Evolutionary conservation across 129 eudicot genomes (phyloP).

Genomic region (Flaveria sonorensis): DNA sequence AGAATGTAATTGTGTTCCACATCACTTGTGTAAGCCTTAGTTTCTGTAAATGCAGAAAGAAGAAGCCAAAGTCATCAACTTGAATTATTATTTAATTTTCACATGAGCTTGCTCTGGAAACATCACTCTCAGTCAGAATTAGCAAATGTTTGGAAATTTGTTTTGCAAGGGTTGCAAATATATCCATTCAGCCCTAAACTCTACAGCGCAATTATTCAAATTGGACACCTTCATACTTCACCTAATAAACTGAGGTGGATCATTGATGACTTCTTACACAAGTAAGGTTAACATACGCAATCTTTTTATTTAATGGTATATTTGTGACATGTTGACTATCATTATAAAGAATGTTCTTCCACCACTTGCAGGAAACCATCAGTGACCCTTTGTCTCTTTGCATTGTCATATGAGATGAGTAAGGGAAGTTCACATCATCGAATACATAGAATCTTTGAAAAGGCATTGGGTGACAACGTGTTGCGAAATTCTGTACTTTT

Average conservation of each 20-base stretch:
- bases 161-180: slow-evolving; percentile 69
- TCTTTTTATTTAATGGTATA: not conserved
- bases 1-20: not conserved
- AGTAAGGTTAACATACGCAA: slow-evolving; percentile 46
- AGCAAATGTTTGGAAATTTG: slow-evolving; percentile 55
- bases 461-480: slow-evolving; percentile 63
- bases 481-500: slow-evolving; percentile 57
- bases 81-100: slow-evolving; percentile 67
- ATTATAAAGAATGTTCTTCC: slow-evolving; percentile 13
- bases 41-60: slow-evolving; percentile 59
- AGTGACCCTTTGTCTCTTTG: slow-evolving; percentile 59
- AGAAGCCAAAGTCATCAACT: slow-evolving; percentile 69
- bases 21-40: slow-evolving; percentile 13
- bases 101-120: slow-evolving; percentile 60
- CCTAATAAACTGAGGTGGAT: slow-evolving; percentile 79
- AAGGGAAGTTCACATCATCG: slow-evolving; percentile 72
- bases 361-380: slow-evolving; percentile 73
- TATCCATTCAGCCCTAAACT: slow-evolving; percentile 70
- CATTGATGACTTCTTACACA: slow-evolving; percentile 65
- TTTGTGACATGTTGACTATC: not conserved
- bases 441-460: slow-evolving; percentile 77
- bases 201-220: slow-evolving; percentile 50
- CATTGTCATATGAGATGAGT: slow-evolving; percentile 72
- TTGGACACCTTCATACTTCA: slow-evolving; percentile 60
- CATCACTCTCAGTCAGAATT: slow-evolving; percentile 52